Evolutionary conservation across 176 grass and related monocot species (phyloP).

Genomic region (Aechmea fasciata): DNA sequence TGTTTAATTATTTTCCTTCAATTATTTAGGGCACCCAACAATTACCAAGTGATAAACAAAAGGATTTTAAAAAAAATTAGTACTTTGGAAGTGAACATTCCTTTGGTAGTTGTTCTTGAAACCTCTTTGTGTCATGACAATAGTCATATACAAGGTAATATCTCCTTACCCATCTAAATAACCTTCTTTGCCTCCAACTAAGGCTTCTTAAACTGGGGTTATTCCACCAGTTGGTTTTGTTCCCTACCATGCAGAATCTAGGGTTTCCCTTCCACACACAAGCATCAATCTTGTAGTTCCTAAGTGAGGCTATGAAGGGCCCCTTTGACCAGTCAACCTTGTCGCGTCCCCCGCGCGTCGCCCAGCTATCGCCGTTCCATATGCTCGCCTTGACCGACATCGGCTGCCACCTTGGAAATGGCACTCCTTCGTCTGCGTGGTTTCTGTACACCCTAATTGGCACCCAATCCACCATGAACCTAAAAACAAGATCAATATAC

Average conservation of each 20-base stretch:
- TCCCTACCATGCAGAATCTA: slow-evolving; percentile 8
- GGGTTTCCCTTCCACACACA: slow-evolving; percentile 30
- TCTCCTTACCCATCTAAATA: slow-evolving; percentile 30
- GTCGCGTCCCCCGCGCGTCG: slow-evolving; percentile 13
- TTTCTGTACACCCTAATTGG: slow-evolving; percentile 18
- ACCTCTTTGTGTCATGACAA: slow-evolving; percentile 11
- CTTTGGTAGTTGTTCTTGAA: slow-evolving; percentile 9
- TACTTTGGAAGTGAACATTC: slow-evolving; percentile 26
- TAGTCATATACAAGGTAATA: slow-evolving; percentile 33
- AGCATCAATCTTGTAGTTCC: slow-evolving; percentile 26
- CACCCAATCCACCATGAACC: slow-evolving; percentile 27
- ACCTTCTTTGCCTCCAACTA: slow-evolving; percentile 27
- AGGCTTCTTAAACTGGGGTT: slow-evolving; percentile 10
- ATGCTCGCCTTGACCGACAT: slow-evolving; percentile 19
- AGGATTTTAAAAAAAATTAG: neutral
- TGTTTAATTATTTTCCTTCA: neutral
- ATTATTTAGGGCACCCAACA: slow-evolving; percentile 23
- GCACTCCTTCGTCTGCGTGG: slow-evolving; percentile 12
- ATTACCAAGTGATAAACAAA: slow-evolving; percentile 10
- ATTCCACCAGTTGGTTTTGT: slow-evolving; percentile 23
- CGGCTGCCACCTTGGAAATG: slow-evolving; percentile 14
- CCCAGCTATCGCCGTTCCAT: slow-evolving; percentile 23
- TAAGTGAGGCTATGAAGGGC: slow-evolving; percentile 24
- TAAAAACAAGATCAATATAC: neutral
- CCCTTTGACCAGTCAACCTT: slow-evolving; percentile 29